These are phyloP conservation scores for Buddleja alternifolia DNA, from an alignment of 257 asterid species.

Conservation along the genomic window DNA sequence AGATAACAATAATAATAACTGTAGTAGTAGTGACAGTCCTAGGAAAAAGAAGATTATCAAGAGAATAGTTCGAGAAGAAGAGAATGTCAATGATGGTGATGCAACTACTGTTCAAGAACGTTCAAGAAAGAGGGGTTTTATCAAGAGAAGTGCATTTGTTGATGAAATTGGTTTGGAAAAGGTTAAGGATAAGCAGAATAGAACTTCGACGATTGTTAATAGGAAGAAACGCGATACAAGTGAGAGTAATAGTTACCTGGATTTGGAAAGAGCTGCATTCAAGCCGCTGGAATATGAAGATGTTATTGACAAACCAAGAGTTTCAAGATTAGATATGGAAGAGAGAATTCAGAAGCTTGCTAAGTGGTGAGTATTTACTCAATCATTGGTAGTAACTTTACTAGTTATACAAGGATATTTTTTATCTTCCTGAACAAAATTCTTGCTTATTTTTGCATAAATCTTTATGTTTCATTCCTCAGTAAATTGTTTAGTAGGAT, in stretches of 20 bases:
- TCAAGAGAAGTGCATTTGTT: constrained; percentile 26
- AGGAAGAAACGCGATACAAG: constrained; percentile 28
- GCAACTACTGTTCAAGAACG: constrained; percentile 25
- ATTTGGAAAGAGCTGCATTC: constrained; percentile 79
- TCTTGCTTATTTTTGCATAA: neutral
- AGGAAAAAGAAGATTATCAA: constrained; percentile 32
- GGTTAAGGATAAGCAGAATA: constrained; percentile 27
- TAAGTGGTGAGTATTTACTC: constrained; percentile 58
- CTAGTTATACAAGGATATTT: neutral
- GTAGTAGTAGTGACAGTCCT: neutral
- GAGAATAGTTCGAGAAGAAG: constrained; percentile 36
- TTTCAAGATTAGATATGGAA: constrained; percentile 83
- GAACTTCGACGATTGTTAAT: neutral
- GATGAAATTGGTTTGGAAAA: constrained; percentile 23
- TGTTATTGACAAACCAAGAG: constrained; percentile 54
- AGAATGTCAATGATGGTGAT: constrained; percentile 34
- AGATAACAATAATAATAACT: constrained; percentile 11
- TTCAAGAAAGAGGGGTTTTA: constrained; percentile 28
- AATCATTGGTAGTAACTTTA: neutral
- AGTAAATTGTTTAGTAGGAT: neutral
- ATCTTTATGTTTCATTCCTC: neutral
- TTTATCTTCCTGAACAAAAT: neutral
- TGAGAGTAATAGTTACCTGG: constrained; percentile 32
- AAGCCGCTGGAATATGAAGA: constrained; percentile 50
- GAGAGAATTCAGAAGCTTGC: constrained; percentile 93